Evolutionary conservation across 306 rosid species (phyloP), one percentile per base, ranked within the genome.

Genomic region (Citrullus mucosospermus): DNA sequence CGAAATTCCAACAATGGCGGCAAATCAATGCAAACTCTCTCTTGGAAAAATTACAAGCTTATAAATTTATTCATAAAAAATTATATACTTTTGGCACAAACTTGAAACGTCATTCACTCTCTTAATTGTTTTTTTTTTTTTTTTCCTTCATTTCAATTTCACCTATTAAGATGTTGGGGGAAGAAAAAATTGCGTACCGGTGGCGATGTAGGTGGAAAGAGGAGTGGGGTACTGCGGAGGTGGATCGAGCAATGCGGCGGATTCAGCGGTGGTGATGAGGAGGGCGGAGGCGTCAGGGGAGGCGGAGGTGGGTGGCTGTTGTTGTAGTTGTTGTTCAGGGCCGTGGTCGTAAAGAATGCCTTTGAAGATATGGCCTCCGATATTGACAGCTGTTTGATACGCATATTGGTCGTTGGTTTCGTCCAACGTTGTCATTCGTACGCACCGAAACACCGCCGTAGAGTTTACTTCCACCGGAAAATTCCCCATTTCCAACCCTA

Each of bases 121-220:
- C 44, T 65, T 36, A 18, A n/a, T 11, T 18, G 1, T 4, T 38
- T 14, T 0, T 32, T 65, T 1, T 16, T 22, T 2, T 20, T 25
- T 46, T 14, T 0, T 32, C 17, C 30, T 1, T 7, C 13, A 10
- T 15, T 30, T 44, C 20, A 2, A 2, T 71, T 71, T 44, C 20
- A 71, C 38, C 51, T 66, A 68, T 17, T 17, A 5, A 16, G 10
- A 44, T 44, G 13, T 11, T 84, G 89, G 91, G 54, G 85, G 92
- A 56, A 87, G 88, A 86, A 90, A 90, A 89, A 88, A 90, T 84
- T 90, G 95, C 95, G 95, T 90, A 90, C 95, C 85, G 84, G 81
- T 68, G 17, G 88, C 75, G 88, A 88, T 87, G 88, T 84, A 90
- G 62, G 87, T 54, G 88, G 54, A 81, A 20, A 87, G 85, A 4